These are phyloP conservation scores for Aspergillus coremiiformis DNA, from an alignment of 495 filamentous ascomycete genomes.

Conservation along the genomic window DNA sequence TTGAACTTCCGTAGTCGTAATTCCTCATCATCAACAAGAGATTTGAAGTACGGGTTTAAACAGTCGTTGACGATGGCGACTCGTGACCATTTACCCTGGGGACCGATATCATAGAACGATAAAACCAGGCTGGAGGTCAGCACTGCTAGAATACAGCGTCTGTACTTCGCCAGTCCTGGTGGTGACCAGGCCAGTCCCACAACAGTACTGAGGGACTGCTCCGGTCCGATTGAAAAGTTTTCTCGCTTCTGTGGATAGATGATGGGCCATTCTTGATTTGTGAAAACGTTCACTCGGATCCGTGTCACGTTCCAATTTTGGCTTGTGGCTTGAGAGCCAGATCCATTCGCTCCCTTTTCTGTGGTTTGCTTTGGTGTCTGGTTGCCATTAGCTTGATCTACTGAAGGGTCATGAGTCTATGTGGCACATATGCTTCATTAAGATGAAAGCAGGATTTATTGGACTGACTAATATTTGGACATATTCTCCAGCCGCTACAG, in stretches of 20 bases:
- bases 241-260: conserved; percentile 38
- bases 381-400: background rate
- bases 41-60: conserved; percentile 19
- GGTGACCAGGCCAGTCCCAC: conserved; percentile 53
- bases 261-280: conserved; percentile 44
- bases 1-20: conserved; percentile 20
- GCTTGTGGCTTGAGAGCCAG: conserved; percentile 2
- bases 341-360: conserved; percentile 5
- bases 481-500: conserved; percentile 50
- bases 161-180: conserved; percentile 49
- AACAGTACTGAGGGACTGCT: conserved; percentile 50
- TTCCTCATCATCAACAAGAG: conserved; percentile 6
- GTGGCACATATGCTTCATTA: background rate
- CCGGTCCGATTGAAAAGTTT: conserved; percentile 54
- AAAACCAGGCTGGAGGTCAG: conserved; percentile 51
- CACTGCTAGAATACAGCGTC: conserved; percentile 51
- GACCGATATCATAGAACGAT: conserved; percentile 39
- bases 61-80: conserved; percentile 37
- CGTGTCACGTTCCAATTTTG: conserved; percentile 33
- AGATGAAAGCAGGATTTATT: background rate
- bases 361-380: conserved; percentile 24
- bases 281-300: conserved; percentile 47
- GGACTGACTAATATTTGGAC: conserved; percentile 47
- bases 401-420: background rate
- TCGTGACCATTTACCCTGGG: conserved; percentile 36